phyloP scores from a whole-genome alignment of 805 yeast species.

The Sungouiozyma ichnusensis region DNA sequence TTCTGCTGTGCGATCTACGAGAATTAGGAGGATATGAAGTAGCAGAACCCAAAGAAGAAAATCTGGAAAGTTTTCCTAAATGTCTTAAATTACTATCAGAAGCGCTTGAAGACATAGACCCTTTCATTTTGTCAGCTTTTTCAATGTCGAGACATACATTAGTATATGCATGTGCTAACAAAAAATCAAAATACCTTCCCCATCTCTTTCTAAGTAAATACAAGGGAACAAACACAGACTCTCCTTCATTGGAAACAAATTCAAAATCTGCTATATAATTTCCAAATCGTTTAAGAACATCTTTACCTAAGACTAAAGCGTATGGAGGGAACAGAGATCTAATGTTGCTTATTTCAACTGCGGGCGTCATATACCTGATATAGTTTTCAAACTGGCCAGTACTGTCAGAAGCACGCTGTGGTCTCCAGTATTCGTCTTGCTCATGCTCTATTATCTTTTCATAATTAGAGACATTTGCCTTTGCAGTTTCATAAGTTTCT shows the following conservation, averaged over 20 bases:
- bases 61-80: constrained; percentile 6
- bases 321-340: constrained; percentile 57
- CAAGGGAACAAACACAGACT: constrained; percentile 50
- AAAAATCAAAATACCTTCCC: constrained; percentile 60
- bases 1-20: neutral
- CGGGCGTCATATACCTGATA: constrained; percentile 66
- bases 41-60: constrained; percentile 11
- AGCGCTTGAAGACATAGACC: constrained; percentile 4
- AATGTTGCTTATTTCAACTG: constrained; percentile 50
- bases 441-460: neutral
- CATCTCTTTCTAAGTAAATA: constrained; percentile 58
- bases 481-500: constrained; percentile 3
- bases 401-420: constrained; percentile 10
- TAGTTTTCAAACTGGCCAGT: constrained; percentile 48
- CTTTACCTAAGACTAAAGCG: constrained; percentile 68
- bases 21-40: neutral
- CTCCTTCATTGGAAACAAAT: constrained; percentile 57
- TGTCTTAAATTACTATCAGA: constrained; percentile 1
- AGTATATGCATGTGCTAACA: constrained; percentile 55
- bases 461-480: neutral
- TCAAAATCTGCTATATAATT: constrained; percentile 61
- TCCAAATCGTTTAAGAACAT: constrained; percentile 58
- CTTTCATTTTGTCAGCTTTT: neutral
- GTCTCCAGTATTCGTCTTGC: constrained; percentile 4
- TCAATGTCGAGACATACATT: constrained; percentile 33